phyloP scores from a whole-genome alignment of 805 yeast genomes.

The Zygosaccharomyces kombuchaensis region DNA sequence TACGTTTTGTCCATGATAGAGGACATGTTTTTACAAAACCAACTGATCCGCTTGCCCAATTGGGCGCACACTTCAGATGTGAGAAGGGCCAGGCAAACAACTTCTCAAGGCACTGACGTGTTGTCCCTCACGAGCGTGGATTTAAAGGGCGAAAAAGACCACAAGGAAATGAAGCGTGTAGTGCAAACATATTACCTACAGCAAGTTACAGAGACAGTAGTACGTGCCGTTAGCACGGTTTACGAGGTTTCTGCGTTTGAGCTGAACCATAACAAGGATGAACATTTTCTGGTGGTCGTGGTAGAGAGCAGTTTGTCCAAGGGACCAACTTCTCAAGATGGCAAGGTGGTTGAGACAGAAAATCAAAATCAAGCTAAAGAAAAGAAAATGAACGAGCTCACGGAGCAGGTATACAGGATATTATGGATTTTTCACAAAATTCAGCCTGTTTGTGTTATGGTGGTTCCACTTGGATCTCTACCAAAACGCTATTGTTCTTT shows the following conservation, averaged over 20 bases:
- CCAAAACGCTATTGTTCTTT: constrained; percentile 73
- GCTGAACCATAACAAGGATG: constrained; percentile 42
- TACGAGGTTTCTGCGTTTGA: constrained; percentile 93
- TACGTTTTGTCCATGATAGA: constrained; percentile 87
- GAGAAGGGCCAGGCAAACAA: constrained; percentile 15
- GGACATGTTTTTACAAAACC: constrained; percentile 74
- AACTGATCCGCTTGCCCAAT: constrained; percentile 31
- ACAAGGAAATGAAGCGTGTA: constrained; percentile 17
- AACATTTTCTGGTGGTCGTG: constrained; percentile 77
- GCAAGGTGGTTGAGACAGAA: constrained; percentile 6
- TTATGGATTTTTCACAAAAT: constrained; percentile 57
- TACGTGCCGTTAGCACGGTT: constrained; percentile 72
- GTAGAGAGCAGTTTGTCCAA: constrained; percentile 65
- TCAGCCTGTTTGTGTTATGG: constrained; percentile 73
- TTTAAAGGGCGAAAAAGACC: not conserved
- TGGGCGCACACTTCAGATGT: constrained; percentile 37
- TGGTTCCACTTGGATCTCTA: constrained; percentile 72
- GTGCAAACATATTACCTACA: constrained; percentile 65
- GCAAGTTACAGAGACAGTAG: constrained; percentile 80
- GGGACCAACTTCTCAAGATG: constrained; percentile 8
- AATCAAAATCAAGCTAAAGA: constrained; percentile 22
- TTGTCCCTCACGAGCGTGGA: constrained; percentile 1
- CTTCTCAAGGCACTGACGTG: constrained; percentile 1
- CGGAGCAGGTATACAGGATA: constrained; percentile 35
- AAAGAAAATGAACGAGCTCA: constrained; percentile 30